phyloP scores from a whole-genome alignment of 495 filamentous ascomycete species.

The Annulohypoxylon maeteangense region DNA sequence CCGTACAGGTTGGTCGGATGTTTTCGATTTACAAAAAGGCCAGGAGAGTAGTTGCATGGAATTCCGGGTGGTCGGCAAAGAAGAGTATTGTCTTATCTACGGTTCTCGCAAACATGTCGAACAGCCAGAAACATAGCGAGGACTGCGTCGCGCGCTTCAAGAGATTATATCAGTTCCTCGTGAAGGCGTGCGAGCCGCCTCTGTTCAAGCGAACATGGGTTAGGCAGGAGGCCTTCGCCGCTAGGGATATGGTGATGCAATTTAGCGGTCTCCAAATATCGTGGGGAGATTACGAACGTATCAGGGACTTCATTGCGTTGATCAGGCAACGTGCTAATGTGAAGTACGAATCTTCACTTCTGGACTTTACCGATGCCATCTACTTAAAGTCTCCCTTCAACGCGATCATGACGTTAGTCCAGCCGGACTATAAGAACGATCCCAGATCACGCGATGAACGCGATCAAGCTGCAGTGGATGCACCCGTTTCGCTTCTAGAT shows the following conservation, averaged over 20 bases:
- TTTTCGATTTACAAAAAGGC: conserved; percentile 41
- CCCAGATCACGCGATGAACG: conserved; percentile 7
- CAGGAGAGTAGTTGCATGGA: conserved; percentile 36
- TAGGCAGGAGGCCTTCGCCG: conserved; percentile 23
- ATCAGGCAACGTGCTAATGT: neutral
- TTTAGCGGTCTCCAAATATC: conserved; percentile 16
- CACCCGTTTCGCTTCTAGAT: conserved; percentile 22
- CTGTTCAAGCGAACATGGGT: conserved; percentile 35
- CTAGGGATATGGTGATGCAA: conserved; percentile 27
- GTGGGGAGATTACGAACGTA: conserved; percentile 21
- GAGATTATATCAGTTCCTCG: conserved; percentile 8
- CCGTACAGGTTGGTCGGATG: conserved; percentile 41
- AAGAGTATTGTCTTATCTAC: conserved; percentile 21
- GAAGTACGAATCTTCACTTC: neutral
- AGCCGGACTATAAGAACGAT: conserved; percentile 17
- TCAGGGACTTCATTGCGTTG: conserved; percentile 4
- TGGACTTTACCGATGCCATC: conserved; percentile 19
- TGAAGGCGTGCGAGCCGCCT: conserved; percentile 19
- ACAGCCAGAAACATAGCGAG: conserved; percentile 23
- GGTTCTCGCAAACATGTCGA: conserved; percentile 16
- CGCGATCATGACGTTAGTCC: conserved; percentile 25
- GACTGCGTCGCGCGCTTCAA: conserved; percentile 10
- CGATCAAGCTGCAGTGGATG: neutral
- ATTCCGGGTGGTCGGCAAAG: conserved; percentile 26
- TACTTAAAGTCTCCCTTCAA: conserved; percentile 29